Evolutionary conservation across 177 flowering plant genomes (phyloP).

Genomic region (Vitis hybrid): DNA sequence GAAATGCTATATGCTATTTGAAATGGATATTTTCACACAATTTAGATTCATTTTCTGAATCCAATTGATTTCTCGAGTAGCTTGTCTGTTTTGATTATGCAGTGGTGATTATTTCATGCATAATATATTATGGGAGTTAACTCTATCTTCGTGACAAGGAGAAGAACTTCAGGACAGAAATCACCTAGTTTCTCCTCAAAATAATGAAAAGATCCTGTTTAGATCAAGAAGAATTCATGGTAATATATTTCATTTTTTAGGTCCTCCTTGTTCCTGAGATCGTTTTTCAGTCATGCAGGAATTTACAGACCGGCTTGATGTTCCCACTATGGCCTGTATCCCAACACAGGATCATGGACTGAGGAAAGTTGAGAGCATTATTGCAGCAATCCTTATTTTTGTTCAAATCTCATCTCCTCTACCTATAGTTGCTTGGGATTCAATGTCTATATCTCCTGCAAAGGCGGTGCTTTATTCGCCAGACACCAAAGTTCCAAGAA

Average conservation of each 20-base stretch:
- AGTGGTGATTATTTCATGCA: neutral
- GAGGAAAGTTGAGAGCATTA: constrained; percentile 40
- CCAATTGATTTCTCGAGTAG: neutral
- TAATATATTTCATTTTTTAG: neutral
- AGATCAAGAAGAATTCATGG: neutral
- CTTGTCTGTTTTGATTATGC: neutral
- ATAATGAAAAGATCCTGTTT: neutral
- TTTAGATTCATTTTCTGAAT: neutral
- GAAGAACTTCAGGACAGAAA: too few relatives aligned
- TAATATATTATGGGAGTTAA: neutral
- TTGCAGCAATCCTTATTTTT: constrained; percentile 47
- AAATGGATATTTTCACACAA: neutral
- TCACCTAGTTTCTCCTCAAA: neutral
- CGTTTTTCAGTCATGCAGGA: constrained; percentile 50
- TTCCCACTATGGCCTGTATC: constrained; percentile 13
- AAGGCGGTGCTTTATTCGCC: constrained; percentile 92
- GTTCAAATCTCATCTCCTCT: constrained; percentile 59
- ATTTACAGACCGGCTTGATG: constrained; percentile 7
- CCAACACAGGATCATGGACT: constrained; percentile 19
- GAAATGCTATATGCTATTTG: neutral
- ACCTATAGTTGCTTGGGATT: constrained; percentile 39
- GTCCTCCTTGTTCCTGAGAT: constrained; percentile 11
- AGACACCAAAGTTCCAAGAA: constrained; percentile 92
- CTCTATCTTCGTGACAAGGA: neutral
- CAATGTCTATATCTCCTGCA: constrained; percentile 51